phyloP scores from a whole-genome alignment of 202 grass and related monocot species.

The Zoysia matrella region DNA sequence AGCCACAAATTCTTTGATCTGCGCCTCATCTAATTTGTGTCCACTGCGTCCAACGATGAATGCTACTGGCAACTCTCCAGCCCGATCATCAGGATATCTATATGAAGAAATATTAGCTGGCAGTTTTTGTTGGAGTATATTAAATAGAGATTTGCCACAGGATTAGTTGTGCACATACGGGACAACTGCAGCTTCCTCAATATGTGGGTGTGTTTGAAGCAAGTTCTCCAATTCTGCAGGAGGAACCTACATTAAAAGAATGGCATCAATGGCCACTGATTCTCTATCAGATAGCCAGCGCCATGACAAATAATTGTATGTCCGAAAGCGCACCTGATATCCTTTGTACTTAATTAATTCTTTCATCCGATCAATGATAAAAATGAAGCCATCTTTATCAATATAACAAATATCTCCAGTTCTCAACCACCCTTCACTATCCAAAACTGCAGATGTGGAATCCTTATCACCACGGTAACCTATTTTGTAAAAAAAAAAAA shows the following conservation, averaged over 20 bases:
- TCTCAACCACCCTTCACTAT: conserved; percentile 72
- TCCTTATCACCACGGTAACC: conserved; percentile 63
- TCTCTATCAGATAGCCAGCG: neutral
- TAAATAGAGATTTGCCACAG: neutral
- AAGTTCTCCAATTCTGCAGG: conserved; percentile 65
- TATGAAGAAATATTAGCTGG: conserved; percentile 10
- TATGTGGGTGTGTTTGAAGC: conserved; percentile 64
- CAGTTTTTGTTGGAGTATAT: neutral
- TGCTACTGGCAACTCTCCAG: conserved; percentile 63
- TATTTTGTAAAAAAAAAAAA: too few species aligned
- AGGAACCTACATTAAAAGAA: conserved; percentile 52
- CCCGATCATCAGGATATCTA: conserved; percentile 62
- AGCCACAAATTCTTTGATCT: conserved; percentile 61
- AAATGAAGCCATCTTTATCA: conserved; percentile 63
- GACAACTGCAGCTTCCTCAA: conserved; percentile 66
- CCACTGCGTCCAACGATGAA: conserved; percentile 40
- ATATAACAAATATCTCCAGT: conserved; percentile 72
- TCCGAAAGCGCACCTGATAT: conserved; percentile 62
- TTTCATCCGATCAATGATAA: conserved; percentile 60
- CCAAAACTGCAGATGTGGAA: conserved; percentile 50
- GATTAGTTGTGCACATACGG: conserved; percentile 50
- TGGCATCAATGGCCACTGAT: neutral
- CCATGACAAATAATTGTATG: neutral
- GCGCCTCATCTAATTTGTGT: conserved; percentile 37
- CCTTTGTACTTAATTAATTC: conserved; percentile 81